A percentile compares a stretch with the other conserved stretches of the same genome.
Conservation (phyloP, 306 rosid species). For the Acacia crassicarpa region DNA sequence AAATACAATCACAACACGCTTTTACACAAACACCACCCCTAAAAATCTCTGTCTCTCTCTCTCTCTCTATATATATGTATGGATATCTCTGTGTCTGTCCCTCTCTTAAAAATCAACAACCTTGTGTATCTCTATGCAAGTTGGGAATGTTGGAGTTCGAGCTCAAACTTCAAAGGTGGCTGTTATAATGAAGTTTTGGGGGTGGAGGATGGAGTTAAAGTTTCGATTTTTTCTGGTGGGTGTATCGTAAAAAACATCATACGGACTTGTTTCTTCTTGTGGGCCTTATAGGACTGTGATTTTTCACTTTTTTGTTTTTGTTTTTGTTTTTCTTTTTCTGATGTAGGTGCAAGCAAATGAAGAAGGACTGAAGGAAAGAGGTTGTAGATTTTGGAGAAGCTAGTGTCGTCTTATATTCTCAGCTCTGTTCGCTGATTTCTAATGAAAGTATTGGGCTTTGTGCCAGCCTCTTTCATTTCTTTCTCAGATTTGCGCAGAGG, state of each 20-base stretch:
- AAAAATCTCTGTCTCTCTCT: not conserved
- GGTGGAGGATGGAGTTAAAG: slow-evolving; percentile 24
- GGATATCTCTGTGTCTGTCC: not conserved
- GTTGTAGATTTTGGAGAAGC: slow-evolving; percentile 41
- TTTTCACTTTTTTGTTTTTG: not conserved
- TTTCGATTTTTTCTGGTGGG: not conserved
- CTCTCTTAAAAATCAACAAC: slow-evolving; percentile 16
- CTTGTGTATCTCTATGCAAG: slow-evolving; percentile 41
- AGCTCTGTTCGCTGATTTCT: slow-evolving; percentile 50
- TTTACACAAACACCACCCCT: slow-evolving; percentile 23
- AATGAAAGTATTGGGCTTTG: slow-evolving; percentile 65
- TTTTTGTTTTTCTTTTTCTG: not conserved
- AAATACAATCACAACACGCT: slow-evolving; percentile 4
- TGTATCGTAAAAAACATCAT: slow-evolving; percentile 38
- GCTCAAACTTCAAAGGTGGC: slow-evolving; percentile 64
- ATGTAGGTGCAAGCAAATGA: not conserved
- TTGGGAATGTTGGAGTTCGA: slow-evolving; percentile 46
- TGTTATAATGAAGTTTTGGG: not conserved
- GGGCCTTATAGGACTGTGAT: slow-evolving; percentile 18
- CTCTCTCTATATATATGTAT: slow-evolving; percentile 16
- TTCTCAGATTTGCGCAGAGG: slow-evolving; percentile 69
- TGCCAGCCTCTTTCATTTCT: slow-evolving; percentile 65
- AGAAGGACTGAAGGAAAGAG: not conserved
- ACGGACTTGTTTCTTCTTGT: slow-evolving; percentile 41
- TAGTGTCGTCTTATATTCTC: slow-evolving; percentile 56